These are phyloP conservation scores for Leccinum barrowsii DNA, from an alignment of 768 basidiomycete genomes.

Conservation along the genomic window DNA sequence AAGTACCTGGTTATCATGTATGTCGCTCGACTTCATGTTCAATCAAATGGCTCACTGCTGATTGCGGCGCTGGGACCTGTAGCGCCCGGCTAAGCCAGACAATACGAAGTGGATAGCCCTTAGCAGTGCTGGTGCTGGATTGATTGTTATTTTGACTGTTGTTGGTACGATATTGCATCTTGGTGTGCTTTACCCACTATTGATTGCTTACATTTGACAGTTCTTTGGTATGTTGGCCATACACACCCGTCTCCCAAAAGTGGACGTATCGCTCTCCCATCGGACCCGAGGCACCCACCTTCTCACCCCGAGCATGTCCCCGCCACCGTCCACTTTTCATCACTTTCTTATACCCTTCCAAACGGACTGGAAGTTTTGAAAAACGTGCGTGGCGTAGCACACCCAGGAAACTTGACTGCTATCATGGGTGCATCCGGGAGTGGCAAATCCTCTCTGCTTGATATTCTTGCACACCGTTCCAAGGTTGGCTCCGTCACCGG, in stretches of 20 bases:
- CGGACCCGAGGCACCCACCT: constrained; percentile 63
- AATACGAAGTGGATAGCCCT: constrained; percentile 80
- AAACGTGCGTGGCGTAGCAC: constrained; percentile 75
- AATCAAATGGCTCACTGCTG: not conserved
- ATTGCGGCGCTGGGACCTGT: not conserved
- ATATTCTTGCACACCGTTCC: constrained; percentile 87
- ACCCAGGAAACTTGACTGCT: constrained; percentile 88
- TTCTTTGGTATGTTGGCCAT: constrained; percentile 91
- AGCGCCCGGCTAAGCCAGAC: constrained; percentile 81
- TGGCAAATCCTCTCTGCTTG: constrained; percentile 94
- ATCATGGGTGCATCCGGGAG: constrained; percentile 98
- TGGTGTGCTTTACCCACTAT: not conserved
- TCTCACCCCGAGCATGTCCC: constrained; percentile 79
- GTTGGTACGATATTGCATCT: constrained; percentile 39
- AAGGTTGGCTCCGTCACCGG: constrained; percentile 79
- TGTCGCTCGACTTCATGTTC: not conserved
- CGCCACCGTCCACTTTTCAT: constrained; percentile 86
- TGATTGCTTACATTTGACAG: constrained; percentile 32
- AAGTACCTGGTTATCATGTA: constrained; percentile 91
- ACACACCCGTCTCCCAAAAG: constrained; percentile 45
- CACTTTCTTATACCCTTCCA: constrained; percentile 73
- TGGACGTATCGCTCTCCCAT: constrained; percentile 82
- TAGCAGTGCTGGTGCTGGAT: constrained; percentile 74
- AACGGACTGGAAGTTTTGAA: constrained; percentile 67
- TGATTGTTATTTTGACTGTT: constrained; percentile 68